Evolutionary conservation across 2,329 filamentous ascomycete species (phyloP).

Genomic region (Xylaria sp.): DNA sequence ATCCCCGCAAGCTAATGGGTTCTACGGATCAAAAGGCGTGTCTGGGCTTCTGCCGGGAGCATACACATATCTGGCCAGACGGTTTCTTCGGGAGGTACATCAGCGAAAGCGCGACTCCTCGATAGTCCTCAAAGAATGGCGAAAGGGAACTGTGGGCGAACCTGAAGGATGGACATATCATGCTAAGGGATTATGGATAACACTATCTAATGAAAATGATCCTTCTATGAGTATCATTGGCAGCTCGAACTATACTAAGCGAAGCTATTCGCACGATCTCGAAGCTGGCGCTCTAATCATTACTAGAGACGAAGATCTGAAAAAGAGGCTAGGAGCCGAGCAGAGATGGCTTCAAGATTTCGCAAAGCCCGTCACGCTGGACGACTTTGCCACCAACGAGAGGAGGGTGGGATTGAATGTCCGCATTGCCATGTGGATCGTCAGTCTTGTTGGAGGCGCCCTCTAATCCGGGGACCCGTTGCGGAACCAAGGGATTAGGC

Average conservation of each 20-base stretch:
- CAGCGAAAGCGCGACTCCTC: constrained; percentile 54
- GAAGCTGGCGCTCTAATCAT: constrained; percentile 88
- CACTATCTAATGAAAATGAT: constrained; percentile 66
- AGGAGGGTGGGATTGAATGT: constrained; percentile 86
- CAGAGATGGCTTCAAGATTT: constrained; percentile 80
- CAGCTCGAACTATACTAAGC: constrained; percentile 93
- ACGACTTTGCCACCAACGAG: constrained; percentile 82
- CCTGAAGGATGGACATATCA: constrained; percentile 96
- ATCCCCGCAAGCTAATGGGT: constrained; percentile 92
- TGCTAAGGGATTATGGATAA: constrained; percentile 94
- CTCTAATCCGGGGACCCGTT: constrained; percentile 55
- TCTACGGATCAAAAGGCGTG: constrained; percentile 86
- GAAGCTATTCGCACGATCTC: constrained; percentile 89
- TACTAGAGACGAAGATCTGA: constrained; percentile 75
- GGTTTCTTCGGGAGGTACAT: constrained; percentile 71
- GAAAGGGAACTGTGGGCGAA: constrained; percentile 77
- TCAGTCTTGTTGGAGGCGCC: constrained; percentile 84
- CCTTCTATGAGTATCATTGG: constrained; percentile 85
- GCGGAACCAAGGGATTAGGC: neutral
- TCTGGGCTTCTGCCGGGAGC: constrained; percentile 90
- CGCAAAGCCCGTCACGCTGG: constrained; percentile 69
- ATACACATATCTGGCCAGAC: constrained; percentile 85
- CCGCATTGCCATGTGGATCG: constrained; percentile 91
- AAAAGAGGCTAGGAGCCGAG: constrained; percentile 76
- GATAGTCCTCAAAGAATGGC: constrained; percentile 86